Base-by-base conservation (phyloP, 305 asterid genomes). In the Andrographis paniculata region DNA sequence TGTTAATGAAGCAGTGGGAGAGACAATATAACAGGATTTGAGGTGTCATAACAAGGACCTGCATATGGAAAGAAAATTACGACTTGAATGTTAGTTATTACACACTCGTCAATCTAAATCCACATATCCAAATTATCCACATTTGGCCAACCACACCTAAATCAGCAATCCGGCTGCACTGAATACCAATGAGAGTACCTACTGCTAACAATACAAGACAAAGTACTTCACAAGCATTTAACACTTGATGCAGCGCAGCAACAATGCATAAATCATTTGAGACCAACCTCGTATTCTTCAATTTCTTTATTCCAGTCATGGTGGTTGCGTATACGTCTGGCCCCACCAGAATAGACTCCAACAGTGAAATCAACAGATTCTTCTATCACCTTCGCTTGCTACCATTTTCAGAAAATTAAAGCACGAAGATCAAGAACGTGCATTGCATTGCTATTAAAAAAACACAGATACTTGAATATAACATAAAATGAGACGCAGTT, bases 11-110 rank as follows among this genome's bases (percentile, higher is more conserved):
- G 80, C 95, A 75, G 72, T 91, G 99, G 52, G 89, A 77, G 23
- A 91, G 74, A 73, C 71, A 66, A 58, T 74, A 85, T 52, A 81
- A 56, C 76, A 91, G 71, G 63, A 81, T 68, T 69, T 84, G 79
- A 51, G 99, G 96, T 52, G 95, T 91, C 96, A 91, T 91, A 52
- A 87, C 96, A 62, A 91, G 79, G 75, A 91, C 75, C 99, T 91
- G 93, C 62, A 72, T 48, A 63, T 44, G 48, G 64, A 59, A 65
- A 62, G 41, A 13, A 52, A 49, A 53, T 39, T 20, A 41, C 42
- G 54, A n/a, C n/a, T n/a, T n/a, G n/a, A n/a, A n/a, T n/a, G 20
- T 40, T 23, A n/a, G n/a, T n/a, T n/a, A n/a, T n/a, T n/a, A n/a
- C n/a, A n/a, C n/a, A n/a, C n/a, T n/a, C n/a, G n/a, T n/a, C n/a